Conservation (phyloP, 306 rosid genomes). For the Lotus japonicus region DNA sequence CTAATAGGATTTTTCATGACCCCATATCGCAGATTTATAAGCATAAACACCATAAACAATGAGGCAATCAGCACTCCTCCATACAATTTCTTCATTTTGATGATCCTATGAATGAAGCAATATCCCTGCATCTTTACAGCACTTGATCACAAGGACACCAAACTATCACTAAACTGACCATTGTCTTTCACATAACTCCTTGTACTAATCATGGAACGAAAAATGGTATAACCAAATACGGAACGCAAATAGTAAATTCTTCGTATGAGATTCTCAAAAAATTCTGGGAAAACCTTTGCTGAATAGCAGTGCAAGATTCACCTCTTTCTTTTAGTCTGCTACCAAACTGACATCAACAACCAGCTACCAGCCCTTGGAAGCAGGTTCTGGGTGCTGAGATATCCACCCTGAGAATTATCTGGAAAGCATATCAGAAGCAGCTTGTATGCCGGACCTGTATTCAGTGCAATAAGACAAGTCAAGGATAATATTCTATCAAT, state of each 20-base stretch:
- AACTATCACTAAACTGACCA: conserved; percentile 10
- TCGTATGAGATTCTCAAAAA: conserved; percentile 6
- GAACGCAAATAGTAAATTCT: conserved; percentile 4
- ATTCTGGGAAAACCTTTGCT: background rate
- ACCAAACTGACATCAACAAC: conserved; percentile 13
- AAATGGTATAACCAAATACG: background rate
- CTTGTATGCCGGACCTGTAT: conserved; percentile 22
- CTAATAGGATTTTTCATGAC: conserved; percentile 51
- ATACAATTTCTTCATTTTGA: conserved; percentile 80
- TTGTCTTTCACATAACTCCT: background rate
- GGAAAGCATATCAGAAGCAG: conserved; percentile 21
- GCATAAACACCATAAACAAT: conserved; percentile 67
- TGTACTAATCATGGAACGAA: background rate
- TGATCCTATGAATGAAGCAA: conserved; percentile 24
- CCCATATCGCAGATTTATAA: conserved; percentile 68
- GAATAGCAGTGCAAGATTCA: conserved; percentile 14
- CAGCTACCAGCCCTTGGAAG: conserved; percentile 19
- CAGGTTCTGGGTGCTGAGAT: conserved; percentile 11
- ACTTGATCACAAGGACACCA: conserved; percentile 22
- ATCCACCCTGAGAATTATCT: conserved; percentile 28
- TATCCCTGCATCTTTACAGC: conserved; percentile 25
- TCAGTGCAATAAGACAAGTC: conserved; percentile 18
- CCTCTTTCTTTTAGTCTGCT: conserved; percentile 17
- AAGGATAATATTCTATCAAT: background rate
- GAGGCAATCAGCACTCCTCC: conserved; percentile 64